Percentiles rank a stretch among this genome's conserved stretches.
Conservation (phyloP, 148 eudicot species). For the Persicaria maculosa region DNA sequence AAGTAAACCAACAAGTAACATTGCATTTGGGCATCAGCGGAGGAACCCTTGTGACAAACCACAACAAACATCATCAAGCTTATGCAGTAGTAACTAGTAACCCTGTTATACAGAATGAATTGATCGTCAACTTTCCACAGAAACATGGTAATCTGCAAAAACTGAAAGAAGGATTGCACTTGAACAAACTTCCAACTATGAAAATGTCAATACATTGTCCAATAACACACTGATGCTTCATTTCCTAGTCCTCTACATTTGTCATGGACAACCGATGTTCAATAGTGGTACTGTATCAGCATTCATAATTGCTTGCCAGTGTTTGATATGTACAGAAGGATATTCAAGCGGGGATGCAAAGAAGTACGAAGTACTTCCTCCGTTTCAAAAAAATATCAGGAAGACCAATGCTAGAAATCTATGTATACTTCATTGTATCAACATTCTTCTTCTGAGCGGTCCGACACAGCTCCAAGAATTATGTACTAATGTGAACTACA, state of each 20-base stretch:
- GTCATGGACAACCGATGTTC: neutral
- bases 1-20: too few species aligned
- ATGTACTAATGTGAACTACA: slow-evolving; percentile 12
- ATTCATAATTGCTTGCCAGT: neutral
- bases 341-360: neutral
- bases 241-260: neutral
- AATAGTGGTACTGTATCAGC: neutral
- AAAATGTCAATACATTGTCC: slow-evolving; percentile 1
- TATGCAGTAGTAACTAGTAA: too few species aligned
- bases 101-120: too few species aligned
- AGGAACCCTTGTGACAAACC: too few species aligned
- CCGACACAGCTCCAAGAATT: neutral
- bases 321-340: neutral
- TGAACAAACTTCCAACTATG: neutral
- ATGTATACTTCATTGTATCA: neutral
- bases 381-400: neutral
- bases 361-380: neutral
- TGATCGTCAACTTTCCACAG: neutral
- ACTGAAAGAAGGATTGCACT: neutral
- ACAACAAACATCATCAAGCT: too few species aligned
- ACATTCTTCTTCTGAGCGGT: neutral
- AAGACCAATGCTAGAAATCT: slow-evolving; percentile 5
- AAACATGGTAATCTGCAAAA: too few species aligned
- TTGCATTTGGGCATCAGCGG: too few species aligned
- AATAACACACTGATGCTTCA: neutral